These are phyloP conservation scores for Huntiella decipiens DNA, from an alignment of 2,329 filamentous ascomycete species.

Conservation along the genomic window DNA sequence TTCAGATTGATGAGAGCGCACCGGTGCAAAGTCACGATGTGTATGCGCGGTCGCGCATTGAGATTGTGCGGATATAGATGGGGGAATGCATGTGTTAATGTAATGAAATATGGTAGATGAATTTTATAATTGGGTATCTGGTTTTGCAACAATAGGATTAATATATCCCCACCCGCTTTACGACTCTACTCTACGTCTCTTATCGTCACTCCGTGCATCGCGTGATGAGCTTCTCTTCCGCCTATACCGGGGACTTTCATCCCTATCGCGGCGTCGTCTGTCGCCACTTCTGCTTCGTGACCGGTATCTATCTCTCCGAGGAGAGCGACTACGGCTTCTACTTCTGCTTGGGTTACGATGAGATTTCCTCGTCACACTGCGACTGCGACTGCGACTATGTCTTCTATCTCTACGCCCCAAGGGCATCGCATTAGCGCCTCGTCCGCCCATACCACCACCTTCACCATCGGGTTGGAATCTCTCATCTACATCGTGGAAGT, in stretches of 20 bases:
- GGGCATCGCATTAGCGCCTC: constrained; percentile 52
- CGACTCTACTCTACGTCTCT: constrained; percentile 36
- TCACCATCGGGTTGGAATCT: constrained; percentile 47
- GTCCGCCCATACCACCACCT: constrained; percentile 23
- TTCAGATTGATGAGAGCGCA: constrained; percentile 32
- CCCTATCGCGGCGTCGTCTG: constrained; percentile 13
- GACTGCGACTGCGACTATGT: constrained; percentile 13
- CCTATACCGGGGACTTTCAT: constrained; percentile 17
- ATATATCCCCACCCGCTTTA: constrained; percentile 15
- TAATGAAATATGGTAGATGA: neutral
- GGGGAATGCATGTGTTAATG: no score
- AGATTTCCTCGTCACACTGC: no score
- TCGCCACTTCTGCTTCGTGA: constrained; percentile 17
- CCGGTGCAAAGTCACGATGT: constrained; percentile 53
- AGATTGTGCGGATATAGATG: constrained; percentile 57
- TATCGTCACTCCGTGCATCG: constrained; percentile 36
- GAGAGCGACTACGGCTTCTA: constrained; percentile 15
- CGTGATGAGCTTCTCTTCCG: constrained; percentile 32
- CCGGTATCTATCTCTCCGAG: constrained; percentile 16
- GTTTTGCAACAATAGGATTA: constrained; percentile 9
- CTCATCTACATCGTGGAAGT: constrained; percentile 32
- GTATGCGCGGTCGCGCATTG: constrained; percentile 67
- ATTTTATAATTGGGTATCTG: neutral
- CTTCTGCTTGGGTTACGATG: neutral
- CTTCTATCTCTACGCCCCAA: constrained; percentile 31